Conservation (phyloP, 257 asterid genomes). For the Echium plantagineum region DNA sequence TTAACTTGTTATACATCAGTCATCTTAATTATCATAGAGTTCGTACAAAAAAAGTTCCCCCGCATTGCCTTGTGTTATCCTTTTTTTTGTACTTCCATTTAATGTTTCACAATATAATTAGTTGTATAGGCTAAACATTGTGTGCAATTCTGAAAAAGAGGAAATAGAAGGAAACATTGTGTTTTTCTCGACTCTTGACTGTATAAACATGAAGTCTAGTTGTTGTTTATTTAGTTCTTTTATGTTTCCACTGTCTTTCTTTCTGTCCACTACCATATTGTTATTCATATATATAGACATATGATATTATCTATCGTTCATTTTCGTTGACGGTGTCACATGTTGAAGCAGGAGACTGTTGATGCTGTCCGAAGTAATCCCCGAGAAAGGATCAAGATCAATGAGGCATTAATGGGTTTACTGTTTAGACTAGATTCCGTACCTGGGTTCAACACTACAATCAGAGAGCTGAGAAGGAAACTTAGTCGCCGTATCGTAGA, state of each 20-base stretch:
- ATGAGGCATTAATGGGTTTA: constrained; percentile 69
- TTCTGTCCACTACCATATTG: background rate
- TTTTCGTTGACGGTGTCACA: background rate
- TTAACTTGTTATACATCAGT: background rate
- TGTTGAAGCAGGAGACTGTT: constrained; percentile 66
- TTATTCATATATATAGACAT: background rate
- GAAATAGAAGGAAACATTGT: background rate
- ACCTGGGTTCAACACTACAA: constrained; percentile 76
- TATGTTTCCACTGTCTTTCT: background rate
- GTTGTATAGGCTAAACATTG: no score
- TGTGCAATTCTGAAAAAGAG: background rate
- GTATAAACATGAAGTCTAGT: background rate
- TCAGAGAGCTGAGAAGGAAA: constrained; percentile 78
- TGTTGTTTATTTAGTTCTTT: background rate
- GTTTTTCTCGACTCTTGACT: no score
- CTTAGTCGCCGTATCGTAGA: constrained; percentile 84
- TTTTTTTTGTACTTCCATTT: no score
- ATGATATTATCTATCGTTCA: background rate
- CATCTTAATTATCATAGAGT: background rate
- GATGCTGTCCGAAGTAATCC: constrained; percentile 71
- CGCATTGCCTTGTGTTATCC: background rate
- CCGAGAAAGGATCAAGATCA: constrained; percentile 65
- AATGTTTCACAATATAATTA: no score
- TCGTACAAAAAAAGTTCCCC: no score
- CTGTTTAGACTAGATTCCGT: constrained; percentile 70